Percentiles rank a stretch among this genome's conserved stretches.
phyloP scores from a whole-genome alignment of 352 stramenopile species.

The Phytophthora cryptogea region DNA sequence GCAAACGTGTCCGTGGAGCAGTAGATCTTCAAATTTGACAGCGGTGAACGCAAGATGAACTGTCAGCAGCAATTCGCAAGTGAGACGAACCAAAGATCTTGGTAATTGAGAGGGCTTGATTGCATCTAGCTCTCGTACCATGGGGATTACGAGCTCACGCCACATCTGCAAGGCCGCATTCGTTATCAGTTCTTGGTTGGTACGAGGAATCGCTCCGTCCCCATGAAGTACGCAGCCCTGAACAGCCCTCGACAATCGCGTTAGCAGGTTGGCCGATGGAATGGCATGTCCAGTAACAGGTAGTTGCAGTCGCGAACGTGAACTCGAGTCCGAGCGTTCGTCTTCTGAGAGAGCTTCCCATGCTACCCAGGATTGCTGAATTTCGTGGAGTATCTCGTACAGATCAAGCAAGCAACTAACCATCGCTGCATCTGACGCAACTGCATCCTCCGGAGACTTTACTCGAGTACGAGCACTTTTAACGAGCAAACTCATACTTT shows the following conservation, averaged over 20 bases:
- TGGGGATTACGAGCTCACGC: slow-evolving; percentile 32
- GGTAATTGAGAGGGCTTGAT: slow-evolving; percentile 25
- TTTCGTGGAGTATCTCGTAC: slow-evolving; percentile 31
- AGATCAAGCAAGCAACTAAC: slow-evolving; percentile 34
- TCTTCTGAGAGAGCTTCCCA: slow-evolving; percentile 24
- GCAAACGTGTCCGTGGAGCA: slow-evolving; percentile 51
- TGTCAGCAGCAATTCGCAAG: slow-evolving; percentile 41
- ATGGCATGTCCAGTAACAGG: slow-evolving; percentile 12
- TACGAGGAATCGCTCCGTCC: slow-evolving; percentile 21
- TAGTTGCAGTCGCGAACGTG: background rate
- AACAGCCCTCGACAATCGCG: slow-evolving; percentile 29
- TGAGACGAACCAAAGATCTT: slow-evolving; percentile 17
- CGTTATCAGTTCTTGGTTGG: slow-evolving; percentile 42
- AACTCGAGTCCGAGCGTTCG: slow-evolving; percentile 5
- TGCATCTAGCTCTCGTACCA: slow-evolving; percentile 43
- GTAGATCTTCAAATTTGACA: slow-evolving; percentile 54
- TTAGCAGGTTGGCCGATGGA: slow-evolving; percentile 12
- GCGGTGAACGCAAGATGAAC: slow-evolving; percentile 47
- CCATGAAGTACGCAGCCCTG: slow-evolving; percentile 31
- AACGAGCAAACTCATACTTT: slow-evolving; percentile 27
- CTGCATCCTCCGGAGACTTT: background rate
- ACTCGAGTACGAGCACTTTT: slow-evolving; percentile 26
- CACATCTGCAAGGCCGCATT: slow-evolving; percentile 44
- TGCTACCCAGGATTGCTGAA: slow-evolving; percentile 19
- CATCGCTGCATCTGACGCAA: slow-evolving; percentile 6